Base-by-base conservation (phyloP, 2,329 filamentous ascomycete genomes). In the Ascosphaera aggregata region DNA sequence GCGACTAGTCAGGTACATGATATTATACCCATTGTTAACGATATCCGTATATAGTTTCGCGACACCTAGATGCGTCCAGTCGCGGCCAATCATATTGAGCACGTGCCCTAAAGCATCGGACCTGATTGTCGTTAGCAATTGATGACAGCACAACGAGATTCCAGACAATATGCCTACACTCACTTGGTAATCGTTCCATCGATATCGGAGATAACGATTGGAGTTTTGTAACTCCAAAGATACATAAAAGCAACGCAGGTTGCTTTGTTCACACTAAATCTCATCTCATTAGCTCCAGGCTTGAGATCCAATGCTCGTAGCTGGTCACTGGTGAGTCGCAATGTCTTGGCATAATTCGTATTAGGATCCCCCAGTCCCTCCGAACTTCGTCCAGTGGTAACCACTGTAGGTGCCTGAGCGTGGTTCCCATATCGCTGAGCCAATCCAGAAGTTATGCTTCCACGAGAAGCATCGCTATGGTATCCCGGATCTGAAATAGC, bases 41-140 rank as follows among this genome's bases (percentile, higher is more conserved):
- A 98, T 98, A 48, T 98, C 91, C 37, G 80, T 89, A 59, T 95
- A 98, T 7, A 98, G 67, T 60, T 98, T 98, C 17, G 89, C 91
- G 18, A 98, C 86, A 30, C 89, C 89, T 13, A 84, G 71, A 55
- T 98, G 89, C 2, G 89, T 98, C 89, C 89, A 98, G 57, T 98
- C 89, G 37, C 89, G 76, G 34, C 89, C 89, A 46, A 98, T 86
- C 73, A 89, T 89, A 62, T 86, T 95, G 40, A 95, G 60, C 34
- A 98, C 81, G 51, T 98, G 89, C 11, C 89, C 89, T 11, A 93
- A 64, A 13, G 84, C 85, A 59, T 94, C 85, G 2, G 85, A 93
- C 43, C 61, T 64, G 44, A 27, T 9, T 34, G 18, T 15, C 19
- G 42, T 55, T 45, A 51, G 48, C 39, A 38, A 27, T 13, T 20